These are phyloP conservation scores for Entomophthora muscae DNA, from an alignment of 371 early-diverging fungal species.

Conservation along the genomic window DNA sequence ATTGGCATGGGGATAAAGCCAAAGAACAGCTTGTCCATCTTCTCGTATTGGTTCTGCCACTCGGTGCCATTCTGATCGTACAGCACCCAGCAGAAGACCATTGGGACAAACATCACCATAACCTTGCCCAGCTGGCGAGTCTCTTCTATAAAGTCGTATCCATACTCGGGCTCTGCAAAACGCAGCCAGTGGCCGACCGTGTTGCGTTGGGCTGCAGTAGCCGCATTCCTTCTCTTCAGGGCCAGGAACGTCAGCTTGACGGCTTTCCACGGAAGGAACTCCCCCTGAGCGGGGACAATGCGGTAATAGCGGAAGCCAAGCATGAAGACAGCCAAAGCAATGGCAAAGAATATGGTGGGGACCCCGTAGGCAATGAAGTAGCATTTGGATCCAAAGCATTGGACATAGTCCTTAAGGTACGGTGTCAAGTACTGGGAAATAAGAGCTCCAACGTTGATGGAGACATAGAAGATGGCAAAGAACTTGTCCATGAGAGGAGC, in stretches of 20 bases:
- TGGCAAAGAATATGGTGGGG: constrained; percentile 6
- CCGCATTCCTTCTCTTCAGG: constrained; percentile 24
- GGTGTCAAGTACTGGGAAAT: constrained; percentile 4
- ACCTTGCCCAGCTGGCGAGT: constrained; percentile 10
- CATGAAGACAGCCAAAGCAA: constrained; percentile 18
- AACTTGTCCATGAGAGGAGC: not conserved
- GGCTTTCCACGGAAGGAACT: not conserved
- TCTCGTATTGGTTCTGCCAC: constrained; percentile 11
- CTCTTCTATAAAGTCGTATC: constrained; percentile 8
- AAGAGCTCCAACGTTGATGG: not conserved
- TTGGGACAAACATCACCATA: constrained; percentile 19
- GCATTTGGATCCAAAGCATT: constrained; percentile 4
- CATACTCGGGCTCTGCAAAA: constrained; percentile 5
- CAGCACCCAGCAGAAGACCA: constrained; percentile 32
- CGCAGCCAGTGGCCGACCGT: constrained; percentile 3
- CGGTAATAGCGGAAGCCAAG: constrained; percentile 29
- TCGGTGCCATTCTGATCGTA: constrained; percentile 31
- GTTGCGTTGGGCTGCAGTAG: not conserved
- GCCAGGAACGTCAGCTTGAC: constrained; percentile 13
- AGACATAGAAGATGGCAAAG: constrained; percentile 4
- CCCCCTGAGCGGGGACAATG: constrained; percentile 24
- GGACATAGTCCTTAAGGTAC: not conserved
- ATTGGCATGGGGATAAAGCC: constrained; percentile 10
- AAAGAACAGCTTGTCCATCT: constrained; percentile 17
- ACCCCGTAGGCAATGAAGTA: constrained; percentile 3